These are phyloP conservation scores for Solanum etuberosum DNA, from an alignment of 257 asterid genomes.

Conservation along the genomic window DNA sequence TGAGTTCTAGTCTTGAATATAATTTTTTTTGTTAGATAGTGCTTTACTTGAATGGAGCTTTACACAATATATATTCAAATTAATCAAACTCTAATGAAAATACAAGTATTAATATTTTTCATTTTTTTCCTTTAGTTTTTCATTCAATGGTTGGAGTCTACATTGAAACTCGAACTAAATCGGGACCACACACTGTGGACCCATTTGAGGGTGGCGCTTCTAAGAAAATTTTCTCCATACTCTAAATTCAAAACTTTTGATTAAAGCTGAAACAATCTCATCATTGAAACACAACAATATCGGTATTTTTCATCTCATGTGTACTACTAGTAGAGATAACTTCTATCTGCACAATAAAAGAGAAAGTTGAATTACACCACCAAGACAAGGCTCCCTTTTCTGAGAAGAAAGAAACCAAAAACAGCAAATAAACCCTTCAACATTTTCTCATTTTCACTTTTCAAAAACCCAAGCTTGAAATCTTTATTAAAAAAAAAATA, in stretches of 20 bases:
- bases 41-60: background rate
- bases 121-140: too few species aligned
- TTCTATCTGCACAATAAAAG: background rate
- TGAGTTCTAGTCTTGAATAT: too few species aligned
- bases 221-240: too few species aligned
- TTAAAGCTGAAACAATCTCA: too few species aligned
- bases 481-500: background rate
- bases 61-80: too few species aligned
- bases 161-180: background rate
- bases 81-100: too few species aligned
- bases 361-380: background rate
- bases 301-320: background rate
- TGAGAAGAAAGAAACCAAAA: background rate
- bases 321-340: background rate
- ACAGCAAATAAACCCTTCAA: constrained; percentile 5
- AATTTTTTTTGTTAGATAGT: too few species aligned
- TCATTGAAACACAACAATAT: rapidly evolving
- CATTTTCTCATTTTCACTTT: constrained; percentile 10
- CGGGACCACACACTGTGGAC: rapidly evolving
- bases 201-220: background rate
- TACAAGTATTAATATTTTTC: too few species aligned
- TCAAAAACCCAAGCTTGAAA: background rate
- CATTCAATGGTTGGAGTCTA: rapidly evolving
- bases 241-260: too few species aligned
- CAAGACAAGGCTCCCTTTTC: constrained; percentile 1